A percentile compares a stretch with the other conserved stretches of the same genome.
Evolutionary conservation across 345 rosid genomes (phyloP).

Genomic region (Hevea brasiliensis): DNA sequence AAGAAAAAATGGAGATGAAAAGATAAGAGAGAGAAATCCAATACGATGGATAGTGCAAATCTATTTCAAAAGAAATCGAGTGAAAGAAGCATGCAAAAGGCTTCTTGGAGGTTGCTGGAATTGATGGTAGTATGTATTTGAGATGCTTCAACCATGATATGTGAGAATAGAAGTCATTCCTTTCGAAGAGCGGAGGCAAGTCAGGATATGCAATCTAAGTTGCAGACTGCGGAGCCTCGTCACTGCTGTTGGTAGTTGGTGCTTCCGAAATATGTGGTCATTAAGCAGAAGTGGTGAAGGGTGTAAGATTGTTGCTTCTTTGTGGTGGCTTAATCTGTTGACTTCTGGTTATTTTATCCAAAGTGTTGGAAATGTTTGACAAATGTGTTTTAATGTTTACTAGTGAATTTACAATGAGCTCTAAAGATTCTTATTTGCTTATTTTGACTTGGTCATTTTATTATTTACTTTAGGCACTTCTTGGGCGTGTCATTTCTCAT

Average conservation of each 20-base stretch:
- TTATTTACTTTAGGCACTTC: background rate
- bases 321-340: conserved; percentile 30
- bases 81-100: conserved; percentile 7
- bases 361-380: conserved; percentile 13
- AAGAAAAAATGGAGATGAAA: conserved; percentile 4
- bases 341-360: conserved; percentile 10
- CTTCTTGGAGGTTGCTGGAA: conserved; percentile 17
- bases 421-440: background rate
- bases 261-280: conserved; percentile 34
- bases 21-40: background rate
- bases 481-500: background rate
- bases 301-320: conserved; percentile 40
- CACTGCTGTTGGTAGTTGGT: conserved; percentile 43
- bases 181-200: conserved; percentile 37
- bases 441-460: background rate
- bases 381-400: background rate
- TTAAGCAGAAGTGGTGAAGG: conserved; percentile 52
- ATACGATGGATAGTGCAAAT: background rate
- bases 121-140: conserved; percentile 19
- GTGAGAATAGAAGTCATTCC: conserved; percentile 21
- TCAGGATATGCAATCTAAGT: conserved; percentile 34
- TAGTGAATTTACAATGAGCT: conserved; percentile 2
- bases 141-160: conserved; percentile 31
- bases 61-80: conserved; percentile 1
- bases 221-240: conserved; percentile 44